Evolutionary conservation across 805 yeast genomes (phyloP).

Genomic region (Lipomyces sp.): DNA sequence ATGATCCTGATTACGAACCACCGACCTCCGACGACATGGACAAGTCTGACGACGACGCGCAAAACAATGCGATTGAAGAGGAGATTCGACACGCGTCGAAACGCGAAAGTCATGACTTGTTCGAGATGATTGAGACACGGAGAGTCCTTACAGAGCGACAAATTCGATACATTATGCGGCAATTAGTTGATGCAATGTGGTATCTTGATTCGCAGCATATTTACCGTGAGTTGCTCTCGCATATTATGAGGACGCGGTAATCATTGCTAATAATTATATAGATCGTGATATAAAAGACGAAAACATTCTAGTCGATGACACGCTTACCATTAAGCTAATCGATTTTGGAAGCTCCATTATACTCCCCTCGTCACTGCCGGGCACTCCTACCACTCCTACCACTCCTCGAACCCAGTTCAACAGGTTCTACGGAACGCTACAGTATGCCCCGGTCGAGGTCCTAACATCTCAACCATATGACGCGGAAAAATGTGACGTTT

Average conservation of each 20-base stretch:
- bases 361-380: slow-evolving; percentile 13
- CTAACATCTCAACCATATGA: slow-evolving; percentile 31
- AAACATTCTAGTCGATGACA: slow-evolving; percentile 76
- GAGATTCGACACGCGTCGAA: slow-evolving; percentile 25
- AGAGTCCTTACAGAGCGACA: slow-evolving; percentile 31
- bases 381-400: slow-evolving; percentile 7
- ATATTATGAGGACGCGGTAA: too few species aligned
- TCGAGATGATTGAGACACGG: slow-evolving; percentile 50
- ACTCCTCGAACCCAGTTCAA: slow-evolving; percentile 19
- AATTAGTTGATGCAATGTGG: slow-evolving; percentile 34
- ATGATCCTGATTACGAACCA: slow-evolving; percentile 27
- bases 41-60: slow-evolving; percentile 16
- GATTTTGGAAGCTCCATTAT: slow-evolving; percentile 64
- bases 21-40: slow-evolving; percentile 18
- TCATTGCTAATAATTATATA: not conserved
- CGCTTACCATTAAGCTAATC: slow-evolving; percentile 74
- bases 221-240: slow-evolving; percentile 20
- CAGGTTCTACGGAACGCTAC: slow-evolving; percentile 36
- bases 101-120: slow-evolving; percentile 76
- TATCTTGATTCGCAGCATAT: slow-evolving; percentile 28
- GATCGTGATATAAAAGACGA: slow-evolving; percentile 76
- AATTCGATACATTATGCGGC: slow-evolving; percentile 36
- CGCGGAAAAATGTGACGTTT: slow-evolving; percentile 35
- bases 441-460: slow-evolving; percentile 37
- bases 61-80: slow-evolving; percentile 7